A percentile compares a stretch with the other conserved stretches of the same genome.
Conservation (phyloP, 768 basidiomycete species). For the Serendipita vermifera region DNA sequence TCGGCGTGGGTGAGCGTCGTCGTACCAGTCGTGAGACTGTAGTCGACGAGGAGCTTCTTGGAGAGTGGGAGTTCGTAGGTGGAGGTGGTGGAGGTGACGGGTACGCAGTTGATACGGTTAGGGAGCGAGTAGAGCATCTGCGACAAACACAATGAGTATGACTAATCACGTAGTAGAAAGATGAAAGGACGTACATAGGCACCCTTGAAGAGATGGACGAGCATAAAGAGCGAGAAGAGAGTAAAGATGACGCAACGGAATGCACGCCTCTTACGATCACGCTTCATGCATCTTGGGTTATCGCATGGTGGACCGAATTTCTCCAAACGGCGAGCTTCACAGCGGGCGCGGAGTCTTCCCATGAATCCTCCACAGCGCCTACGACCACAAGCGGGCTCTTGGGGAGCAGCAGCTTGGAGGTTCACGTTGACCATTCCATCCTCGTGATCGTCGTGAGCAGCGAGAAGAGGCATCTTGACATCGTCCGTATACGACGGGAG, state of each 20-base stretch:
- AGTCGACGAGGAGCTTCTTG: neutral
- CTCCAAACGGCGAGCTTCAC: neutral
- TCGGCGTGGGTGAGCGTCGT: neutral
- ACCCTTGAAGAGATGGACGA: neutral
- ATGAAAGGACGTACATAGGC: neutral
- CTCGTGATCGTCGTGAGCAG: neutral
- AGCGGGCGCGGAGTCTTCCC: neutral
- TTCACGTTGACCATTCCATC: neutral
- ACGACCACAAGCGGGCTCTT: neutral
- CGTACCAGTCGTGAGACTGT: neutral
- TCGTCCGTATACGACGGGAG: neutral
- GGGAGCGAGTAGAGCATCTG: constrained; percentile 4
- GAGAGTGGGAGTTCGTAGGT: neutral
- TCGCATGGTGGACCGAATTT: constrained; percentile 2
- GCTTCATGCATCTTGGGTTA: constrained; percentile 3
- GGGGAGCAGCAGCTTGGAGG: neutral
- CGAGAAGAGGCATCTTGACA: neutral
- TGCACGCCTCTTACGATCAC: neutral
- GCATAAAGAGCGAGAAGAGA: neutral
- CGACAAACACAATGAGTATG: neutral
- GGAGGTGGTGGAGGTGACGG: neutral
- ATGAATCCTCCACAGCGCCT: neutral
- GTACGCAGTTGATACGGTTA: neutral
- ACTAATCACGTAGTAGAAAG: neutral
- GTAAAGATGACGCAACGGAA: neutral